Evolutionary conservation across 2,329 filamentous ascomycete species (phyloP).

Genomic region (Botryotinia calthae): DNA sequence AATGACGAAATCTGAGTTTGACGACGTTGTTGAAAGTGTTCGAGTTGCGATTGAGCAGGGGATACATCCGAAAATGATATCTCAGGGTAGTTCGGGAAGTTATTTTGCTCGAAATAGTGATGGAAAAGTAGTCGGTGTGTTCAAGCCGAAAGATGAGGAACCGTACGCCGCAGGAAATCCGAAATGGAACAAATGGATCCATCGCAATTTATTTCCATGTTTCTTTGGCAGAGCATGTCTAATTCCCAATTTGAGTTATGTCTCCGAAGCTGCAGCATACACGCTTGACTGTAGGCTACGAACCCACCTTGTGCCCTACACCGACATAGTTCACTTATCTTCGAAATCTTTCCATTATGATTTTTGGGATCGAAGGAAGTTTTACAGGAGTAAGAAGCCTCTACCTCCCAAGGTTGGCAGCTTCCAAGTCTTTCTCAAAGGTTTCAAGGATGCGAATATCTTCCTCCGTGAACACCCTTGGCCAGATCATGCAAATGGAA

Average conservation of each 20-base stretch:
- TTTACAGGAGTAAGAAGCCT: constrained; percentile 80
- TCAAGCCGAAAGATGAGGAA: constrained; percentile 99
- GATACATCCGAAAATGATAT: constrained; percentile 91
- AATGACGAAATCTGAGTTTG: constrained; percentile 79
- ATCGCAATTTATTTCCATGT: constrained; percentile 94
- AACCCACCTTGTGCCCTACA: constrained; percentile 93
- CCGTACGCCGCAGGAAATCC: constrained; percentile 95
- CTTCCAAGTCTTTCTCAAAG: constrained; percentile 96
- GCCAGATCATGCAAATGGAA: constrained; percentile 74
- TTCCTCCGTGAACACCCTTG: constrained; percentile 94
- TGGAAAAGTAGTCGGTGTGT: constrained; percentile 94
- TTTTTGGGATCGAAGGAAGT: constrained; percentile 90
- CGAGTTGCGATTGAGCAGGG: constrained; percentile 83
- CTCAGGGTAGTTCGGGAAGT: constrained; percentile 94
- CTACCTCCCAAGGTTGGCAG: constrained; percentile 89
- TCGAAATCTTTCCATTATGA: constrained; percentile 98
- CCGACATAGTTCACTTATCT: constrained; percentile 88
- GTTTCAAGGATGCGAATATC: constrained; percentile 94
- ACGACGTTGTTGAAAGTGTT: constrained; percentile 87
- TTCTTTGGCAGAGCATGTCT: constrained; percentile 92
- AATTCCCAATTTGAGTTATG: constrained; percentile 95
- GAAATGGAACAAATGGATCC: constrained; percentile 99
- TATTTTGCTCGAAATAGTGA: constrained; percentile 93
- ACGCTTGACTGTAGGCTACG: constrained; percentile 86
- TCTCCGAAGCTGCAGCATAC: constrained; percentile 96